Percentiles rank a stretch among this genome's conserved stretches.
Conservation (phyloP, 2,329 filamentous ascomycete species). For the Neonectria neomacrospora region DNA sequence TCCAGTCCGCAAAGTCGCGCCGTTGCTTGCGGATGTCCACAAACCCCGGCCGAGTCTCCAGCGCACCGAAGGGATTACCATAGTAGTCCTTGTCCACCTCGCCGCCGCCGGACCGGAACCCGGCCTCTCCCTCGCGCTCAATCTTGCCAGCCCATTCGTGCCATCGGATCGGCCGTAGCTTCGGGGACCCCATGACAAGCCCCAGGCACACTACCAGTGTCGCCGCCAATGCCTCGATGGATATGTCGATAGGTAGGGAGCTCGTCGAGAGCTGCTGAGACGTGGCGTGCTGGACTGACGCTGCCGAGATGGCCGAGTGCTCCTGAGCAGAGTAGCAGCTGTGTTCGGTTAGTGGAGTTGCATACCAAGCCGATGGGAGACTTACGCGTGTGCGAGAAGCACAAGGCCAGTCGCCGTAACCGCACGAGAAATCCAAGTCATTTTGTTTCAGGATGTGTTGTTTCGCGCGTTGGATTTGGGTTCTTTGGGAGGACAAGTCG, state of each 20-base stretch:
- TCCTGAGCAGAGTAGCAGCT: conserved; percentile 98
- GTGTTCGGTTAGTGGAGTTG: conserved; percentile 34
- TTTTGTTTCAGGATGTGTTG: conserved; percentile 49
- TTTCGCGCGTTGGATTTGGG: conserved; percentile 18
- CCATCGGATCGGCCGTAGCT: conserved; percentile 87
- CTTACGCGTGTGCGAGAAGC: conserved; percentile 89
- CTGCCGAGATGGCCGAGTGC: conserved; percentile 79
- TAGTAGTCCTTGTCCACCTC: conserved; percentile 76
- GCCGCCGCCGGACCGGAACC: conserved; percentile 67
- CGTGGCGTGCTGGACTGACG: conserved; percentile 57
- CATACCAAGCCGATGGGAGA: conserved; percentile 7
- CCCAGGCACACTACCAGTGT: conserved; percentile 85
- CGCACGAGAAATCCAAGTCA: conserved; percentile 77
- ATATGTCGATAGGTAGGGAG: conserved; percentile 84
- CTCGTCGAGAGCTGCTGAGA: conserved; percentile 54
- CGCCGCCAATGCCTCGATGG: conserved; percentile 84
- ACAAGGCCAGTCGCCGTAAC: conserved; percentile 80
- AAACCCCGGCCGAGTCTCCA: conserved; percentile 87
- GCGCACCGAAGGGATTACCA: conserved; percentile 80
- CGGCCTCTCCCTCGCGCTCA: conserved; percentile 76
- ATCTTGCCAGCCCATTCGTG: conserved; percentile 85
- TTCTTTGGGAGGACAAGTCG: conserved; percentile 39
- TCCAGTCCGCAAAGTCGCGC: conserved; percentile 83
- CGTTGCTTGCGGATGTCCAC: conserved; percentile 86
- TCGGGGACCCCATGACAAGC: conserved; percentile 80